phyloP scores from a whole-genome alignment of 2,329 filamentous ascomycete species.

The Trichoderma simmonsii region DNA sequence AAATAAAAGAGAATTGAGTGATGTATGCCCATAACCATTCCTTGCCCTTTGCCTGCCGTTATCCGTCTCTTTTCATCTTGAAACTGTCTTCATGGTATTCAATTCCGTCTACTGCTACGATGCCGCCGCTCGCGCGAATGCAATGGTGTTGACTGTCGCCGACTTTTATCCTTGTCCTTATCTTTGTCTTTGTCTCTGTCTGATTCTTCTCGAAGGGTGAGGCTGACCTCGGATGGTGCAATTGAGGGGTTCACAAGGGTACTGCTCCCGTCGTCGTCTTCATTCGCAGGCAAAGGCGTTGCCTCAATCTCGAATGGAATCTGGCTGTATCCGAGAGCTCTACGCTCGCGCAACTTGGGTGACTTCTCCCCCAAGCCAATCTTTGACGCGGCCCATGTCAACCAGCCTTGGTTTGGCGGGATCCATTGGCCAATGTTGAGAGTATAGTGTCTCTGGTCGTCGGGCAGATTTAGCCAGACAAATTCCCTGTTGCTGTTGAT shows the following conservation, averaged over 20 bases:
- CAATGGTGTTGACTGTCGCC: neutral
- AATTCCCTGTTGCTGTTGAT: constrained; percentile 39
- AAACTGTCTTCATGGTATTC: neutral
- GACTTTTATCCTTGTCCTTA: neutral
- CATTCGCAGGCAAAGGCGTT: neutral
- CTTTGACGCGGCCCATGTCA: constrained; percentile 27
- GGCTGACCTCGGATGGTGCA: constrained; percentile 1
- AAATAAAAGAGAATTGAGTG: neutral
- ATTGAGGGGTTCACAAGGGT: constrained; percentile 15
- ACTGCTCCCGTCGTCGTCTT: constrained; percentile 14
- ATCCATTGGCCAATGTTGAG: constrained; percentile 34
- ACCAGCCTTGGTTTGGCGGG: constrained; percentile 29
- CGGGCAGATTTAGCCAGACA: constrained; percentile 38
- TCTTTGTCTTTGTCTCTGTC: neutral
- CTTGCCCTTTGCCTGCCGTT: neutral
- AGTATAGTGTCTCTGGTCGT: constrained; percentile 32
- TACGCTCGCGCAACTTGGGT: constrained; percentile 22
- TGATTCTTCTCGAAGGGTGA: neutral
- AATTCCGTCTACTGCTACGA: constrained; percentile 12
- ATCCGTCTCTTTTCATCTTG: neutral
- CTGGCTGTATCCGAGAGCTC: constrained; percentile 29
- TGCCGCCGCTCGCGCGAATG: constrained; percentile 10
- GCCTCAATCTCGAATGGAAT: constrained; percentile 2
- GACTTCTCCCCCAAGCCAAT: constrained; percentile 28
- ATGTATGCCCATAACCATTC: neutral